Base-by-base conservation (phyloP, 2,329 filamentous ascomycete genomes). In the Xylariaceae sp. region DNA sequence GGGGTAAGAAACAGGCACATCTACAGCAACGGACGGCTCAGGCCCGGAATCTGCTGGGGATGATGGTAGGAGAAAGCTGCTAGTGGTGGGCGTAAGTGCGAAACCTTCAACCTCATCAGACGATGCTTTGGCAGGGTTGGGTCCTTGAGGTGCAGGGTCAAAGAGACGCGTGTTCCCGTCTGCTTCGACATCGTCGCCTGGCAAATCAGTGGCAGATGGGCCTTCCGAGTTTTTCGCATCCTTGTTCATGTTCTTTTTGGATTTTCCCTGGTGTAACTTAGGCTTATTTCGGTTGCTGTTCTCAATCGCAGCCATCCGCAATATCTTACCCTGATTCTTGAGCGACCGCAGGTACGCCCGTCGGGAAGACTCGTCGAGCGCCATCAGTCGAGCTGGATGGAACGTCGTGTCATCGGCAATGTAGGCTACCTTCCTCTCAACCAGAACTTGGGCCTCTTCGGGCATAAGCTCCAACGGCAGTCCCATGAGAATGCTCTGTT, bases 401-500 rank as follows among this genome's bases (percentile, higher is more conserved):
- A 81, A 83, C 49, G 80, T 76, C 49, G 78, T 77, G 71, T 95
- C 92, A 69, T 96, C 89, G 63, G 92, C 84, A 62, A 96, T 79
- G 71, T 87, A 89, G 40, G 85, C 92, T 63, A 84, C 81, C 55
- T 82, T 84, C 62, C 86, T 86, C 61, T 90, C 86, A 54, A 95
- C 84, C 26, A 99, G 79, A 50, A 94, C 74, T 59, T 85, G 81
- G 3, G 87, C 92, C 75, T 99, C 94, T 73, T 97, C 94, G 1
- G 89, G 86, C 76, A 94, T 89, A 42, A 99, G 78, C 75, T 96
- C 88, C 22, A 97, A 74, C 2, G 94, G 94, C 47, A 97, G 74
- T 43, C 92, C 89, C 54, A 92, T 81, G 68, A 97, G 97, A 54
- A 96, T 81, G 73, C 96, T 97, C 72, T 99, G 94, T 63, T 95